Percentiles rank a stretch among this genome's conserved stretches.
These are phyloP conservation scores for Diaporthe humulicola DNA, from an alignment of 2,329 filamentous ascomycete species.

Conservation along the genomic window DNA sequence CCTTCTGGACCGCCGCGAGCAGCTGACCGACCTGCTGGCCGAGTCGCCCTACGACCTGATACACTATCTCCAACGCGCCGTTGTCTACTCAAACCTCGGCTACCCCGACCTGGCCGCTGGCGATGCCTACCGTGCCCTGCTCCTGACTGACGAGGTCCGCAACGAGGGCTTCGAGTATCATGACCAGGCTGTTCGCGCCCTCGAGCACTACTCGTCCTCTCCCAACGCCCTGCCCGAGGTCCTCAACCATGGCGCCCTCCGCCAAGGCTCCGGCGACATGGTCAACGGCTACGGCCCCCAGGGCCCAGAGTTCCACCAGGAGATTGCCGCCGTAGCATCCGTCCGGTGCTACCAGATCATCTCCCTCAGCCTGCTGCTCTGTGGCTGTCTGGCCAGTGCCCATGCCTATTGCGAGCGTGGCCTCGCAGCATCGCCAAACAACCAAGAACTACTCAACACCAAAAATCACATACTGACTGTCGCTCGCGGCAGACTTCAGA, in stretches of 20 bases:
- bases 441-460: slow-evolving; percentile 68
- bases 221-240: slow-evolving; percentile 56
- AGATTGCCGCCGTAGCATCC: slow-evolving; percentile 64
- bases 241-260: slow-evolving; percentile 59
- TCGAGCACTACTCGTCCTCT: slow-evolving; percentile 55
- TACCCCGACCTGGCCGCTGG: slow-evolving; percentile 93
- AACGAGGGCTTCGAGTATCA: slow-evolving; percentile 89
- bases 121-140: slow-evolving; percentile 91
- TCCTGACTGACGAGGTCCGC: slow-evolving; percentile 83
- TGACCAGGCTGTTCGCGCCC: slow-evolving; percentile 70
- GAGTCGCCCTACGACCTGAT: slow-evolving; percentile 72
- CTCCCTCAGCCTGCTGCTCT: slow-evolving; percentile 70
- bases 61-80: slow-evolving; percentile 77
- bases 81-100: slow-evolving; percentile 78
- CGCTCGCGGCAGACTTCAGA: slow-evolving; percentile 62
- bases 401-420: slow-evolving; percentile 75
- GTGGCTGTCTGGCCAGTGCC: slow-evolving; percentile 78
- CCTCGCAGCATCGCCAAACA: slow-evolving; percentile 65
- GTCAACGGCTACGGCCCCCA: slow-evolving; percentile 51
- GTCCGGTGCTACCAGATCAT: slow-evolving; percentile 71
- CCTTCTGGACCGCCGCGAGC: slow-evolving; percentile 67
- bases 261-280: slow-evolving; percentile 50
- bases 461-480: slow-evolving; percentile 67
- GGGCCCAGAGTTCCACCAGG: slow-evolving; percentile 50
- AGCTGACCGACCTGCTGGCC: slow-evolving; percentile 68